Conservation (phyloP, 2,329 filamentous ascomycete genomes). For the Achaetomium macrosporum region DNA sequence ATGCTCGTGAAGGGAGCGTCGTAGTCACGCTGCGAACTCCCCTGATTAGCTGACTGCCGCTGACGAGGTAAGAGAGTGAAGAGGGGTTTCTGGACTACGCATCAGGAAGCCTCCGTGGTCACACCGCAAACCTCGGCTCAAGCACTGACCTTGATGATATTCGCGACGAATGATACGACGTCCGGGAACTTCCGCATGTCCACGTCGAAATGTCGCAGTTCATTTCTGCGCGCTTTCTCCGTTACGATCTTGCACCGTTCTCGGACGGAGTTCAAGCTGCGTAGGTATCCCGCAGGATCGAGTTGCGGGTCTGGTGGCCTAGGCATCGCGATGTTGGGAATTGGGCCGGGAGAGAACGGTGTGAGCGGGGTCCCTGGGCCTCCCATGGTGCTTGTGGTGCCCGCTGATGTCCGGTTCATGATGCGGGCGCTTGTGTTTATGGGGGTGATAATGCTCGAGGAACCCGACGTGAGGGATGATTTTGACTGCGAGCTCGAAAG, state of each 20-base stretch:
- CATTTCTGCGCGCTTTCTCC: slow-evolving; percentile 69
- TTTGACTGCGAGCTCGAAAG: slow-evolving; percentile 43
- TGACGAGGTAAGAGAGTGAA: neutral
- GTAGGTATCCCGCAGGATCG: slow-evolving; percentile 84
- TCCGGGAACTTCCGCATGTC: slow-evolving; percentile 79
- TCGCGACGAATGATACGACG: slow-evolving; percentile 81
- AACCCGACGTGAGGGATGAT: slow-evolving; percentile 46
- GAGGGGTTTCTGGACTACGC: neutral
- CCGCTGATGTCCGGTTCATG: slow-evolving; percentile 46
- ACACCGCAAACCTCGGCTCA: neutral
- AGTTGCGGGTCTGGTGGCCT: slow-evolving; percentile 79
- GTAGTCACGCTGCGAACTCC: slow-evolving; percentile 42
- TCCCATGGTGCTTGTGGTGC: slow-evolving; percentile 36
- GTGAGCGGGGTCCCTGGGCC: slow-evolving; percentile 43
- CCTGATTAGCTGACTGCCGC: neutral
- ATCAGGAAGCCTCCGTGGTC: no score
- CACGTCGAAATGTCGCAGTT: slow-evolving; percentile 80
- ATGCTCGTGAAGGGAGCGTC: slow-evolving; percentile 56
- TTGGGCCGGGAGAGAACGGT: slow-evolving; percentile 45
- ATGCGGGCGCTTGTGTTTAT: slow-evolving; percentile 32
- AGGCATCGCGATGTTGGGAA: slow-evolving; percentile 59
- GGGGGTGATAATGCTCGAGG: slow-evolving; percentile 41
- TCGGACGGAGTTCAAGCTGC: slow-evolving; percentile 81
- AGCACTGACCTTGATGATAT: slow-evolving; percentile 78
- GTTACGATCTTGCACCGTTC: slow-evolving; percentile 70